Evolutionary conservation across 805 yeast genomes (phyloP).

Genomic region (Wickerhamomyces bisporus): DNA sequence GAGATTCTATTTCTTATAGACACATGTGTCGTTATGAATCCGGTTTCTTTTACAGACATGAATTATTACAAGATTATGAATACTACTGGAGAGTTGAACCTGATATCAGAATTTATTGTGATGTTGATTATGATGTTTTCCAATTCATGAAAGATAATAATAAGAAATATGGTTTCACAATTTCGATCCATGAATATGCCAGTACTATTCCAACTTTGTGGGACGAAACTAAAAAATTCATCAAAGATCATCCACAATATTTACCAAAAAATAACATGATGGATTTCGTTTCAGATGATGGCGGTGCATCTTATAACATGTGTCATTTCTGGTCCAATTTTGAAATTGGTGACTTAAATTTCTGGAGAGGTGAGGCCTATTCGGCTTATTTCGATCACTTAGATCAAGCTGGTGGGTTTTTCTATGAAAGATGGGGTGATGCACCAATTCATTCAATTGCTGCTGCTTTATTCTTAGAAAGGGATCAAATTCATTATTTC

Average conservation of each 20-base stretch:
- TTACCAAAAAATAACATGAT: slow-evolving; percentile 46
- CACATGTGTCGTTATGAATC: slow-evolving; percentile 57
- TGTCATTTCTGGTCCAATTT: slow-evolving; percentile 87
- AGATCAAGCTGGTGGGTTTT: slow-evolving; percentile 73
- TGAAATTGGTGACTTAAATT: slow-evolving; percentile 66
- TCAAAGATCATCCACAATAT: slow-evolving; percentile 37
- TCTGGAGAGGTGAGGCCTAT: slow-evolving; percentile 63
- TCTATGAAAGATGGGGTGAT: slow-evolving; percentile 90
- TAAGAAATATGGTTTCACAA: slow-evolving; percentile 63
- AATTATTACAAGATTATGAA: slow-evolving; percentile 51
- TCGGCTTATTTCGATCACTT: slow-evolving; percentile 54
- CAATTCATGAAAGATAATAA: slow-evolving; percentile 50
- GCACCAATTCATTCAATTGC: slow-evolving; percentile 86
- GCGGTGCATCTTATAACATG: slow-evolving; percentile 61
- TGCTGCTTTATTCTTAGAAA: slow-evolving; percentile 55
- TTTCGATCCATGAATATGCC: slow-evolving; percentile 60
- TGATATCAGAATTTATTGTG: slow-evolving; percentile 55
- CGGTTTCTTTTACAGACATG: slow-evolving; percentile 62
- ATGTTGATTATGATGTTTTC: slow-evolving; percentile 63
- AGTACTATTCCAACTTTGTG: slow-evolving; percentile 64
- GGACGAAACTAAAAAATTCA: slow-evolving; percentile 47
- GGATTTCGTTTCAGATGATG: slow-evolving; percentile 60
- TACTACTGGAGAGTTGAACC: slow-evolving; percentile 83
- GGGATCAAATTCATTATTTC: slow-evolving; percentile 61
- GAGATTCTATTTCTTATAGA: slow-evolving; percentile 56